These are phyloP conservation scores for Hirsutella minnesotensis DNA, from an alignment of 2,329 filamentous ascomycete species.

Conservation along the genomic window DNA sequence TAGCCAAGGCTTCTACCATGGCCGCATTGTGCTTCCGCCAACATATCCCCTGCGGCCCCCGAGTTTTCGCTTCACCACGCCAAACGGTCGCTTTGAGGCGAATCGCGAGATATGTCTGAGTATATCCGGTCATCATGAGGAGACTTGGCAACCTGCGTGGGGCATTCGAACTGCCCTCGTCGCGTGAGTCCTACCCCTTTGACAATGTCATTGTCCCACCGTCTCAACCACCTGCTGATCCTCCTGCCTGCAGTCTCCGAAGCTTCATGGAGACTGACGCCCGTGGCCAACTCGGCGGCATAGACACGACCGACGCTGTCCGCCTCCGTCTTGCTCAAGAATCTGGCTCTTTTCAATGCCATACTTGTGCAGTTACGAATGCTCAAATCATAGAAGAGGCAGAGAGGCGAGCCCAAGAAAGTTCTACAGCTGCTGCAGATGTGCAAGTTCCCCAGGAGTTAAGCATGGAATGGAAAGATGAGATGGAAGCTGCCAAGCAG, in stretches of 20 bases:
- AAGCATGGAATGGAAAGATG: constrained; percentile 61
- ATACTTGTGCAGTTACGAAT: constrained; percentile 59
- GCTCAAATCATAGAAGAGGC: constrained; percentile 62
- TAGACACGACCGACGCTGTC: constrained; percentile 62
- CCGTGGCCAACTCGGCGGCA: constrained; percentile 77
- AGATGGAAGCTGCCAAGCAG: constrained; percentile 36
- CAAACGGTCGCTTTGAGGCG: constrained; percentile 84
- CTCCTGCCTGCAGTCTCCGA: constrained; percentile 39
- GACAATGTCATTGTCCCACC: not conserved
- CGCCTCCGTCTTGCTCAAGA: constrained; percentile 57
- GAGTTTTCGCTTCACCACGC: constrained; percentile 89
- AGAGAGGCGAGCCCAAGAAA: constrained; percentile 41
- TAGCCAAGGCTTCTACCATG: constrained; percentile 79
- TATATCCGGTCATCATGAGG: constrained; percentile 91
- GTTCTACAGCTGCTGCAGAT: constrained; percentile 20
- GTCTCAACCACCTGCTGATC: not conserved
- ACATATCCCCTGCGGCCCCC: constrained; percentile 87
- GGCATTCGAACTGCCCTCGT: constrained; percentile 81
- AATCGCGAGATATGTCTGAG: constrained; percentile 95
- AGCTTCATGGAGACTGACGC: constrained; percentile 90
- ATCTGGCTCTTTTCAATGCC: constrained; percentile 56
- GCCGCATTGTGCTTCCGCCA: constrained; percentile 81
- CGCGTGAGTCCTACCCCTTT: constrained; percentile 26
- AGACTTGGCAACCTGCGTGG: constrained; percentile 98
- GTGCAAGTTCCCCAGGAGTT: constrained; percentile 42